Conservation (phyloP, 306 rosid genomes). For the Hippophae gyantsensis region DNA sequence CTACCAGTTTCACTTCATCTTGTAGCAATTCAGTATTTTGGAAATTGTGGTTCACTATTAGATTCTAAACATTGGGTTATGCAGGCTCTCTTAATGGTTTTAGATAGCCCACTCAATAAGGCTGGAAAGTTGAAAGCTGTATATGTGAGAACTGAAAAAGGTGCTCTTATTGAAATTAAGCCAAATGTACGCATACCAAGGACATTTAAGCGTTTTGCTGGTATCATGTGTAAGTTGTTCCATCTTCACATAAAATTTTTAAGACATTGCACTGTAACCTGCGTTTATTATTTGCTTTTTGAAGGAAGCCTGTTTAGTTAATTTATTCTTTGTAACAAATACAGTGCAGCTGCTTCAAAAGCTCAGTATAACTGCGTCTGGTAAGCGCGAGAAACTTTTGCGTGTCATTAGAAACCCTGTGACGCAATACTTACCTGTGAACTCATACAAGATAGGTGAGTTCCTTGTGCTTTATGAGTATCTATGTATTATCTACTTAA, state of each 20-base stretch:
- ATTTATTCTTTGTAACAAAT: constrained; percentile 13
- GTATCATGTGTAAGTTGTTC: constrained; percentile 69
- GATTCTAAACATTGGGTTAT: constrained; percentile 5
- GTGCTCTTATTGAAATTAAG: constrained; percentile 71
- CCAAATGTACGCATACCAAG: constrained; percentile 75
- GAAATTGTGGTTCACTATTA: neutral
- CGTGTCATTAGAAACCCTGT: constrained; percentile 76
- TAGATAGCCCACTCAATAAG: constrained; percentile 77
- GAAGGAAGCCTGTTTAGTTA: constrained; percentile 4
- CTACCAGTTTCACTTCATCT: too few relatives aligned
- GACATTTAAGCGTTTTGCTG: constrained; percentile 75
- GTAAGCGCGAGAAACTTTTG: constrained; percentile 72
- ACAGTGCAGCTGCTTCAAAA: constrained; percentile 84
- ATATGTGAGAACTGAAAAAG: constrained; percentile 72
- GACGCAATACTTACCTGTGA: constrained; percentile 59
- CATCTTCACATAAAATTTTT: neutral
- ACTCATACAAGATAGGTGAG: constrained; percentile 64
- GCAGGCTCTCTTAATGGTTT: constrained; percentile 67
- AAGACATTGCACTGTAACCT: neutral
- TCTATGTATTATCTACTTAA: neutral
- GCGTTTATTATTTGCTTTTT: neutral
- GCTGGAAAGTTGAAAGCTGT: constrained; percentile 71
- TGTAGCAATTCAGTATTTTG: neutral
- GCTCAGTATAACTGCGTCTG: constrained; percentile 63
- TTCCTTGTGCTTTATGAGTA: neutral